These are phyloP conservation scores for Podila minutissima DNA, from an alignment of 192 early-diverging fungal genomes.

Conservation along the genomic window DNA sequence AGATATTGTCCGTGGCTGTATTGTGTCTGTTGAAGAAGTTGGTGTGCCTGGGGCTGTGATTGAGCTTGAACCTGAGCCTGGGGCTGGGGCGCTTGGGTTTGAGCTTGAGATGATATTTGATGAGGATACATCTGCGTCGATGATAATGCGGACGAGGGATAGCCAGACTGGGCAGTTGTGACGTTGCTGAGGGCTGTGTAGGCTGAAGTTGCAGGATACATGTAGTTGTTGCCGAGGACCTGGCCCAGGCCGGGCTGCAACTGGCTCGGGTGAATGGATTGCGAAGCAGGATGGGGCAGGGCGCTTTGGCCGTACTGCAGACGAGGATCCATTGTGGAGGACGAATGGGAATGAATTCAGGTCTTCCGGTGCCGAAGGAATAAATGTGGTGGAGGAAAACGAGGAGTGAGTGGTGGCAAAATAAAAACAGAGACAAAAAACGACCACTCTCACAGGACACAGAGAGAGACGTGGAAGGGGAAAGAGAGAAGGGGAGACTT, in stretches of 20 bases:
- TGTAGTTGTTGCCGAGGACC: background rate
- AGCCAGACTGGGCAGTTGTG: background rate
- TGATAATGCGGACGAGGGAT: slow-evolving; percentile 16
- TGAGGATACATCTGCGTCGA: slow-evolving; percentile 11
- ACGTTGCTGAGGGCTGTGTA: background rate
- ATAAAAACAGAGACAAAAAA: too few relatives aligned
- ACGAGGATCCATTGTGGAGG: background rate
- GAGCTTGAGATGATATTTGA: background rate
- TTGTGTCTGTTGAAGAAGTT: slow-evolving; percentile 4
- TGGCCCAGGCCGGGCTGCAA: background rate
- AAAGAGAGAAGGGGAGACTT: background rate
- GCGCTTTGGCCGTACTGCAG: background rate
- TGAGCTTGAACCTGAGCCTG: background rate
- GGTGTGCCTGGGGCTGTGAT: background rate
- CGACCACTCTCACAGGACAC: too few relatives aligned
- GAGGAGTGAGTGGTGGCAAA: too few relatives aligned
- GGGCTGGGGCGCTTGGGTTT: background rate
- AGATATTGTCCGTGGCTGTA: slow-evolving; percentile 33
- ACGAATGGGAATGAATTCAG: background rate
- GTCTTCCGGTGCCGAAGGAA: too few relatives aligned
- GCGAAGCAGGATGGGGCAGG: background rate
- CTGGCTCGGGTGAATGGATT: background rate
- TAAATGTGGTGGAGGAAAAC: too few relatives aligned
- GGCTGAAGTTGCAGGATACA: background rate
- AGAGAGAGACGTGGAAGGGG: background rate